Conservation (phyloP, 371 early-diverging fungal species). For the Haplosporangium sp. region DNA sequence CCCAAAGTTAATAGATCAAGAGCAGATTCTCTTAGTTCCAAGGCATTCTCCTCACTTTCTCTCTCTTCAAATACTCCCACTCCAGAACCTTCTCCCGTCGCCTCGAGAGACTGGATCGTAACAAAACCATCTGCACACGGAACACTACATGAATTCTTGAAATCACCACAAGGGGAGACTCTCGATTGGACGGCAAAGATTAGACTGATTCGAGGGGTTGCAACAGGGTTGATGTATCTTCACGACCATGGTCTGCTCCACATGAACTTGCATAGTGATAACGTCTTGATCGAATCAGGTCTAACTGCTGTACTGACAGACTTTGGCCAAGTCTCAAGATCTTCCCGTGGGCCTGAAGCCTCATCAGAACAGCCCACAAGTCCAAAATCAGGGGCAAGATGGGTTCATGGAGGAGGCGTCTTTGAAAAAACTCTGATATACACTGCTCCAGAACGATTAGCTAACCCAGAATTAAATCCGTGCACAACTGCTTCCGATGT, state of each 20-base stretch:
- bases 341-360: slow-evolving; percentile 26
- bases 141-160: slow-evolving; percentile 47
- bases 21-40: slow-evolving; percentile 21
- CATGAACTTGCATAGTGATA: slow-evolving; percentile 55
- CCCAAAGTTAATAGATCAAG: slow-evolving; percentile 19
- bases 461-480: slow-evolving; percentile 48
- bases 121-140: slow-evolving; percentile 51
- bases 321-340: slow-evolving; percentile 45
- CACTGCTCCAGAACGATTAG: slow-evolving; percentile 47
- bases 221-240: slow-evolving; percentile 36
- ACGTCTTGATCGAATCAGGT: slow-evolving; percentile 45
- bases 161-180: slow-evolving; percentile 47
- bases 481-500: slow-evolving; percentile 47
- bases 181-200: slow-evolving; percentile 54
- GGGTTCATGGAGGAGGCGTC: slow-evolving; percentile 40
- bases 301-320: slow-evolving; percentile 45
- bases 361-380: neutral
- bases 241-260: slow-evolving; percentile 49
- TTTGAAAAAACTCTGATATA: slow-evolving; percentile 45
- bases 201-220: slow-evolving; percentile 50
- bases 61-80: slow-evolving; percentile 20
- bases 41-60: slow-evolving; percentile 27
- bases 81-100: neutral
- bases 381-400: slow-evolving; percentile 31
- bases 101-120: slow-evolving; percentile 48